These are phyloP conservation scores for Ochromonas danica DNA, from an alignment of 108 stramenopile genomes.

Conservation along the genomic window DNA sequence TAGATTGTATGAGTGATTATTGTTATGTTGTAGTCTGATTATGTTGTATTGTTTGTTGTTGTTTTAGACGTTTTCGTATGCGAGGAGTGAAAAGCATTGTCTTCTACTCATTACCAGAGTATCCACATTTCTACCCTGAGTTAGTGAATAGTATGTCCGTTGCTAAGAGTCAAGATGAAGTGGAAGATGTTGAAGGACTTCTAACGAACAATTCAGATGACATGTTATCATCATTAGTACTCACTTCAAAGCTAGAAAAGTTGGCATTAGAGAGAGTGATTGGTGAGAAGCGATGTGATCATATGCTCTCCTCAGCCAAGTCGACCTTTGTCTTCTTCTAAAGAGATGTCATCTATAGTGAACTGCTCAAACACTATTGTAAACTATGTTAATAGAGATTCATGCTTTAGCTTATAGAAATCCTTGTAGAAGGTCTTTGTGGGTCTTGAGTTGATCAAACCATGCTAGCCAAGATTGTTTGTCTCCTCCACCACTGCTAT, in stretches of 20 bases:
- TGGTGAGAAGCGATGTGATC: conserved; percentile 55
- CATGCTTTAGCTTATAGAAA: no score
- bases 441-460: no score
- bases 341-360: no score
- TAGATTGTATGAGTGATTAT: not conserved
- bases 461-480: no score
- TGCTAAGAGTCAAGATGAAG: conserved; percentile 44
- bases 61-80: conserved; percentile 67
- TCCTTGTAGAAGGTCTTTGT: no score
- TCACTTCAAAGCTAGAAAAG: conserved; percentile 84
- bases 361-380: no score
- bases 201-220: not conserved
- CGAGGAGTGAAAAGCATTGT: conserved; percentile 80
- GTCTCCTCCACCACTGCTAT: no score
- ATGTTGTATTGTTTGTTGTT: conserved; percentile 12
- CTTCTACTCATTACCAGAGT: conserved; percentile 86
- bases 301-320: conserved; percentile 43
- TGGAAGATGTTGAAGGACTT: not conserved
- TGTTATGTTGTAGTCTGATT: not conserved
- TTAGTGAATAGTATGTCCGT: conserved; percentile 72
- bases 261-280: conserved; percentile 85
- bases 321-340: conserved; percentile 47
- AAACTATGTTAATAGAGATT: no score
- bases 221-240: conserved; percentile 19
- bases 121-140: conserved; percentile 81